Conservation (phyloP, 2,329 filamentous ascomycete genomes). For the Zasmidium cellare region DNA sequence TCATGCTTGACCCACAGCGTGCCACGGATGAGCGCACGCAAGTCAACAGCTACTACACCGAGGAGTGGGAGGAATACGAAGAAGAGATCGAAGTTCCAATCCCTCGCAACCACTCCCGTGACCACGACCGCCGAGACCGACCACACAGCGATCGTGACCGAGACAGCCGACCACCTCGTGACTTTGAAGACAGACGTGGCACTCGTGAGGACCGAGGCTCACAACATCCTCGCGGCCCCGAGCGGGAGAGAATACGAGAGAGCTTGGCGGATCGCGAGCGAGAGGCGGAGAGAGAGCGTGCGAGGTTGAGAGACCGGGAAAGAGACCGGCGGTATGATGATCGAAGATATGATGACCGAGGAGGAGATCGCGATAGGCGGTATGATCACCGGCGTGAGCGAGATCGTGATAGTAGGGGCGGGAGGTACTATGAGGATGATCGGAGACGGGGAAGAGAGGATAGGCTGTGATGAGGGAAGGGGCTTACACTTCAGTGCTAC, state of each 20-base stretch:
- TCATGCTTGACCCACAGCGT: constrained; percentile 79
- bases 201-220: constrained; percentile 38
- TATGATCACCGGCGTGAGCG: constrained; percentile 28
- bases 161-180: constrained; percentile 17
- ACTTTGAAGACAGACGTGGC: neutral
- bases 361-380: constrained; percentile 25
- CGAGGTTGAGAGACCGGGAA: constrained; percentile 24
- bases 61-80: constrained; percentile 75
- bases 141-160: constrained; percentile 23
- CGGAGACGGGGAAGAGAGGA: constrained; percentile 12
- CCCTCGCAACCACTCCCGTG: constrained; percentile 18
- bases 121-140: constrained; percentile 19
- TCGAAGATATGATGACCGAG: constrained; percentile 28
- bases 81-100: constrained; percentile 67
- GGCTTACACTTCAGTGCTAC: neutral
- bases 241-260: constrained; percentile 21
- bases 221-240: constrained; percentile 11
- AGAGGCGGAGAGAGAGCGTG: constrained; percentile 28
- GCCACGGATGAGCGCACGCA: constrained; percentile 70
- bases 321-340: constrained; percentile 32
- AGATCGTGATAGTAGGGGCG: constrained; percentile 21
- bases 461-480: neutral
- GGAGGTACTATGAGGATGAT: constrained; percentile 26
- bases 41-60: constrained; percentile 68
- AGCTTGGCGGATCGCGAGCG: constrained; percentile 19